Evolutionary conservation across 495 filamentous ascomycete species (phyloP), one percentile per base, ranked within the genome.

Genomic region (Aspergillus sclerotiicarbonarius): DNA sequence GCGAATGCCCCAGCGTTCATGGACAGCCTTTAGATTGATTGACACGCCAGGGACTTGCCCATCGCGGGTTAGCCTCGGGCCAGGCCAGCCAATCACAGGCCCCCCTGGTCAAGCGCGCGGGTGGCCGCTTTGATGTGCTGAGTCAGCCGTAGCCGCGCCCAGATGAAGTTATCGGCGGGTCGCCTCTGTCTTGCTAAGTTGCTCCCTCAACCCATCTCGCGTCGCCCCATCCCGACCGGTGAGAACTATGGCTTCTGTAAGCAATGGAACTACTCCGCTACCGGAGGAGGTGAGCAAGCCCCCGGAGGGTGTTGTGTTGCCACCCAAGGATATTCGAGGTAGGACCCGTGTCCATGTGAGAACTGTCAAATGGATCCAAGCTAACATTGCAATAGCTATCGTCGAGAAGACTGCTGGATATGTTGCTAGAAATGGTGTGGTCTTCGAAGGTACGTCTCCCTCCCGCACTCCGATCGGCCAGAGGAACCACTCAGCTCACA

Each of bases 371-470:
- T 9, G 20, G 39, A 39, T 31, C 51, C 43, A 20, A 53, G 30
- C 61, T 56, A 35, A 62, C 46, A 20, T 3, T 16, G n/a, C 16
- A 32, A 46, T 57, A 86, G 81, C 79, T 3, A 88, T 93, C 61
- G 86, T 96, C 64, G 93, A 97, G 71, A 97, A 96, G 75, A 96
- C 93, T n/a, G 92, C 93, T 32, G 92, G 92, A 18, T 96, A 93
- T 69, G 91, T 96, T 43, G 87, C 86, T 65, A 87, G 72, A 87
- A 78, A 96, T 70, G 91, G 92, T 19, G 59, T 82, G 18, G 82
- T 87, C 29, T 96, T 98, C 69, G 93, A 94, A 83, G 82, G 84
- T 86, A 65, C 58, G 77, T 71, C 35, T 45, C 41, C 8, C 16
- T 16, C 10, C 0, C 30, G 19, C 10, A 12, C 32, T 37, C 25